Percentiles rank a stretch among this genome's conserved stretches.
phyloP scores from a whole-genome alignment of 2,329 filamentous ascomycete genomes.

The Emmonsiellopsis sp. region DNA sequence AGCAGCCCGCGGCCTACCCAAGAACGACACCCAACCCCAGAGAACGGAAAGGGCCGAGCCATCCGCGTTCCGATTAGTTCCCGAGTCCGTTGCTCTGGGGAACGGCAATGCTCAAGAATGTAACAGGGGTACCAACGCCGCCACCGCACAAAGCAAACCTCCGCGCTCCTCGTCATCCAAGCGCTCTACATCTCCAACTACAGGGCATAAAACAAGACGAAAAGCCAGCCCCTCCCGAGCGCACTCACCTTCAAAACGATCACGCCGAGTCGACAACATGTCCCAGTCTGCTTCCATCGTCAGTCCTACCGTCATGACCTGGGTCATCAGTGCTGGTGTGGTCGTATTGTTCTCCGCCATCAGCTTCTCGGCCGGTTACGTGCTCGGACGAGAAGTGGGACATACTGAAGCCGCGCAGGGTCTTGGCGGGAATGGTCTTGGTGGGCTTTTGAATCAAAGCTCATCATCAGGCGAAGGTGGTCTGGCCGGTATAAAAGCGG shows the following conservation, averaged over 20 bases:
- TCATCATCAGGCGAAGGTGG: conserved; percentile 10
- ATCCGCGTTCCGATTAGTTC: conserved; percentile 48
- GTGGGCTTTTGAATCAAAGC: conserved; percentile 19
- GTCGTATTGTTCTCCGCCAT: conserved; percentile 56
- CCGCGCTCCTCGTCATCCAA: conserved; percentile 7
- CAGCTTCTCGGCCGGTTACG: conserved; percentile 57
- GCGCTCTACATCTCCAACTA: conserved; percentile 15
- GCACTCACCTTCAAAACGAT: conserved; percentile 31
- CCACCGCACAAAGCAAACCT: not conserved
- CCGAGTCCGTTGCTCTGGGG: conserved; percentile 48
- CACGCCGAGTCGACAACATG: conserved; percentile 21
- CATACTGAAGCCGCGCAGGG: conserved; percentile 38
- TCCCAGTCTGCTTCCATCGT: conserved; percentile 29
- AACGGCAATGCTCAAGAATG: conserved; percentile 10
- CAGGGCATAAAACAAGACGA: conserved; percentile 13
- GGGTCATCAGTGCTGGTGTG: conserved; percentile 57
- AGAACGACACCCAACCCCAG: conserved; percentile 35
- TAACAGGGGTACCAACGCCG: not conserved
- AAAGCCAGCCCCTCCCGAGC: conserved; percentile 30
- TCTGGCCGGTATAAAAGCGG: conserved; percentile 22
- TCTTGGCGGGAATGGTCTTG: conserved; percentile 14
- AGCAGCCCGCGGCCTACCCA: conserved; percentile 73
- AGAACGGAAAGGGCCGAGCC: conserved; percentile 27
- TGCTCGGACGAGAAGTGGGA: conserved; percentile 51
- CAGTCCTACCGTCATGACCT: conserved; percentile 54